These are phyloP conservation scores for Phoma sp. DNA, from an alignment of 2,329 filamentous ascomycete genomes.

Conservation along the genomic window DNA sequence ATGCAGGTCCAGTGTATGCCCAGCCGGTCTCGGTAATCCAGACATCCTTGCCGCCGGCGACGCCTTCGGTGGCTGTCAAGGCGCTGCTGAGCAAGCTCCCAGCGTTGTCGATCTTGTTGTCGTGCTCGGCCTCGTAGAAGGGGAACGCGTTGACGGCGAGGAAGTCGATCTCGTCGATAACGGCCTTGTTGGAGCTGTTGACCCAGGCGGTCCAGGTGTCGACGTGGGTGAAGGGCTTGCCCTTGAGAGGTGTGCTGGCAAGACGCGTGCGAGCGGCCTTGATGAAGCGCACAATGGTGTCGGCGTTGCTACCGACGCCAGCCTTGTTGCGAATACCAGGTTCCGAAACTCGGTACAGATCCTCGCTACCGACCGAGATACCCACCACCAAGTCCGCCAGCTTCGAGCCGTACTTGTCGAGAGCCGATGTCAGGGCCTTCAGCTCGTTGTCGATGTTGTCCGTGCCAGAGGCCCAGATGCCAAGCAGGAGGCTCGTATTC, in stretches of 20 bases:
- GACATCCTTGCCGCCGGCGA: conserved; percentile 42
- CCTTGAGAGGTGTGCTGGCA: conserved; percentile 65
- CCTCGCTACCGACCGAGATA: conserved; percentile 49
- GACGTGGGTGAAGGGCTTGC: conserved; percentile 55
- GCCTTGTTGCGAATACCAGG: conserved; percentile 69
- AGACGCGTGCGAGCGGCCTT: conserved; percentile 57
- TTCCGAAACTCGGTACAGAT: conserved; percentile 73
- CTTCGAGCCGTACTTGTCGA: conserved; percentile 49
- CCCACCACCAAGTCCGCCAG: conserved; percentile 59
- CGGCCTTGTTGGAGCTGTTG: conserved; percentile 45
- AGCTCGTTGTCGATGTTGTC: conserved; percentile 46
- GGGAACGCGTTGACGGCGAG: conserved; percentile 48
- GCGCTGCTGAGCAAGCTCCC: conserved; percentile 50
- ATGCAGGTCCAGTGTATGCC: conserved; percentile 42
- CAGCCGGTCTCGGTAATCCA: conserved; percentile 52
- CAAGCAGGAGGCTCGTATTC: conserved; percentile 47
- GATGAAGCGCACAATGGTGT: conserved; percentile 67
- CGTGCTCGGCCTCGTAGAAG: conserved; percentile 46
- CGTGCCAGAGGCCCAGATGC: conserved; percentile 62
- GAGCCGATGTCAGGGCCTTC: conserved; percentile 40
- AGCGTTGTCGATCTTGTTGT: conserved; percentile 46
- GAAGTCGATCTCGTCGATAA: conserved; percentile 49
- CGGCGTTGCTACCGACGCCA: conserved; percentile 68
- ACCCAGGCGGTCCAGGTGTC: conserved; percentile 49
- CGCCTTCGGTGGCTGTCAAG: conserved; percentile 38